A percentile compares a stretch with the other conserved stretches of the same genome.
These are phyloP conservation scores for Chlorociboria aeruginascens DNA, from an alignment of 495 filamentous ascomycete genomes.

Conservation along the genomic window DNA sequence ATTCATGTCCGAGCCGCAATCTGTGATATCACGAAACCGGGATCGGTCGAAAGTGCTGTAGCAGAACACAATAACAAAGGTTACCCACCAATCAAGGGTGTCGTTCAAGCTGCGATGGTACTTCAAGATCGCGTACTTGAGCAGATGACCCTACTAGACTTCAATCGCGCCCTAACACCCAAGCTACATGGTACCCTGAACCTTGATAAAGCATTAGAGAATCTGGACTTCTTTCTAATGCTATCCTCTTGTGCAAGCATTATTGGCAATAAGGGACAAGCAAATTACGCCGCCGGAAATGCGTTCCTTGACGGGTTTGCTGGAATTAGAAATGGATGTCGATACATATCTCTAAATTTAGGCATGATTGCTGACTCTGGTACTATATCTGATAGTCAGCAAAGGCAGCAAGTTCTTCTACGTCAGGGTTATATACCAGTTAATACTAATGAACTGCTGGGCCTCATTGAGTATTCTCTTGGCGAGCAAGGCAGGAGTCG, in stretches of 20 bases:
- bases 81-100: constrained; percentile 29
- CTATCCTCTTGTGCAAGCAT: constrained; percentile 47
- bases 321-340: constrained; percentile 9
- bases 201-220: constrained; percentile 26
- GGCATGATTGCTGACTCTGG: neutral
- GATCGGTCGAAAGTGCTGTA: too few species aligned
- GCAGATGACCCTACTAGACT: constrained; percentile 16
- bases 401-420: neutral
- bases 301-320: constrained; percentile 43
- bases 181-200: constrained; percentile 28
- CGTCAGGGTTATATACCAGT: neutral
- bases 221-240: constrained; percentile 53
- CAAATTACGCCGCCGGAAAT: constrained; percentile 50
- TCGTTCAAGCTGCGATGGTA: constrained; percentile 36
- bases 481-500: neutral
- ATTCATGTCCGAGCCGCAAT: too few species aligned
- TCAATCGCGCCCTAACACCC: constrained; percentile 21
- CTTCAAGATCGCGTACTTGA: constrained; percentile 21
- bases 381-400: constrained; percentile 11
- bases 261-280: constrained; percentile 46
- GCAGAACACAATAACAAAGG: too few species aligned
- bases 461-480: neutral
- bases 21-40: too few species aligned
- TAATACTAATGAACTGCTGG: neutral
- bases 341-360: neutral